Percentiles rank a stretch among this genome's conserved stretches.
Conservation (phyloP, 228 moss, liverwort and hornwort species). For the Sphagnum magellanicum region DNA sequence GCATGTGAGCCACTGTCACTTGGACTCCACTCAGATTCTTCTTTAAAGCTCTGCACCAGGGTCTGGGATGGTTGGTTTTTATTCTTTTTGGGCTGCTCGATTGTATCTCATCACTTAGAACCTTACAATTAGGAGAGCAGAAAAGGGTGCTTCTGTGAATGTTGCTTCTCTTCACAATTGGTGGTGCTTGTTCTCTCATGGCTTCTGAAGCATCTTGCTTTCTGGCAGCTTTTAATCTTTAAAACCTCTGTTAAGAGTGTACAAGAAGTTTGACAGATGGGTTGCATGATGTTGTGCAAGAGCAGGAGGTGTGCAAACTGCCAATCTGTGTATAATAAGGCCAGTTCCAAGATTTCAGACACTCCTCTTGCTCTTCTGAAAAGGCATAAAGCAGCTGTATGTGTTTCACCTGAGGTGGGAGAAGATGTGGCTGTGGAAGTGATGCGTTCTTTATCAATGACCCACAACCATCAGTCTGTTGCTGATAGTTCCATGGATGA, state of each 20-base stretch:
- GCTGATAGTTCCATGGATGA: not conserved
- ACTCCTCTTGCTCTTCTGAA: not conserved
- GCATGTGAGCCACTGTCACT: not conserved
- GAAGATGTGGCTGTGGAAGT: slow-evolving; percentile 35
- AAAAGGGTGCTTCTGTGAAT: too few species aligned
- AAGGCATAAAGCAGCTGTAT: not conserved
- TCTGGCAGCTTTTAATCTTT: not conserved
- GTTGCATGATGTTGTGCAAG: not conserved
- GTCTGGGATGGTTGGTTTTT: too few species aligned
- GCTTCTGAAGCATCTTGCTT: not conserved
- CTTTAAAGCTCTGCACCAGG: not conserved
- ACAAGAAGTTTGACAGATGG: not conserved
- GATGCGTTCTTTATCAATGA: slow-evolving; percentile 11
- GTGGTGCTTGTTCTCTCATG: not conserved
- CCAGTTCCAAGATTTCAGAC: not conserved
- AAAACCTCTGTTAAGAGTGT: not conserved
- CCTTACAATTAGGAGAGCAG: too few species aligned
- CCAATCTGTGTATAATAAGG: not conserved
- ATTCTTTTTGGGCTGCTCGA: too few species aligned
- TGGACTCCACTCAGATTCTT: not conserved
- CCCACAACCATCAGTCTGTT: slow-evolving; percentile 4
- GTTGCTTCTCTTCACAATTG: too few species aligned
- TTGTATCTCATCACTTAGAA: too few species aligned
- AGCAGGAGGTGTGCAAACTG: not conserved
- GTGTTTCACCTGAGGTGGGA: slow-evolving; percentile 16